Percentiles rank a stretch among this genome's conserved stretches.
phyloP scores from a whole-genome alignment of 2,329 filamentous ascomycete genomes.

The Ceratocystis papillata region DNA sequence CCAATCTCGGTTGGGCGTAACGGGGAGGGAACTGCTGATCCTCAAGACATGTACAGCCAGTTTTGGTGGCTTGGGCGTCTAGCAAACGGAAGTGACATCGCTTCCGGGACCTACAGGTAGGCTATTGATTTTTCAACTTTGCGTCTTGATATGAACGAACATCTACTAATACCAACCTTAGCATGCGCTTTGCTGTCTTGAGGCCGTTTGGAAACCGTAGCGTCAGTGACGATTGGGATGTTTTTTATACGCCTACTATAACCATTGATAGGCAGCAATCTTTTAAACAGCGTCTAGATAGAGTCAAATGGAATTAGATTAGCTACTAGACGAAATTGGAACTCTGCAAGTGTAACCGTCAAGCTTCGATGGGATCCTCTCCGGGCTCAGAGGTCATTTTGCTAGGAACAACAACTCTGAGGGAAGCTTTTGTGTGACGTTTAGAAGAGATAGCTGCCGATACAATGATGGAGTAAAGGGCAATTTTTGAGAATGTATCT shows the following conservation, averaged over 20 bases:
- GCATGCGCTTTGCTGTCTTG: conserved; percentile 28
- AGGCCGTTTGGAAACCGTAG: conserved; percentile 28
- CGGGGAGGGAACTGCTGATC: conserved; percentile 7
- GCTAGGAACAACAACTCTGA: no score
- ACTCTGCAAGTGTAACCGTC: no score
- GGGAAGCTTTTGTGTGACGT: no score
- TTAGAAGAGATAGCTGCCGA: no score
- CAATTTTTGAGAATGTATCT: no score
- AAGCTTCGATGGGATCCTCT: no score
- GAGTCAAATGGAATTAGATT: no score
- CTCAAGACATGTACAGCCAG: conserved; percentile 17
- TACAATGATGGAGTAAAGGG: no score
- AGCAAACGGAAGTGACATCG: conserved; percentile 28
- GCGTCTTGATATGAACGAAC: background rate
- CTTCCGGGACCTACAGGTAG: conserved; percentile 27
- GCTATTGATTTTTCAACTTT: background rate
- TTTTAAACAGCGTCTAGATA: background rate
- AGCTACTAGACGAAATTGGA: no score
- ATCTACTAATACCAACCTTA: background rate
- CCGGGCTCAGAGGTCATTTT: no score
- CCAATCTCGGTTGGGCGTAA: conserved; percentile 25
- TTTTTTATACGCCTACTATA: conserved; percentile 18
- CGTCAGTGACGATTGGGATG: conserved; percentile 27
- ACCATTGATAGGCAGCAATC: background rate
- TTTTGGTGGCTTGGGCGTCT: conserved; percentile 30